phyloP scores from a whole-genome alignment of 1,284 basidiomycete genomes.

The Malassezia equina region DNA sequence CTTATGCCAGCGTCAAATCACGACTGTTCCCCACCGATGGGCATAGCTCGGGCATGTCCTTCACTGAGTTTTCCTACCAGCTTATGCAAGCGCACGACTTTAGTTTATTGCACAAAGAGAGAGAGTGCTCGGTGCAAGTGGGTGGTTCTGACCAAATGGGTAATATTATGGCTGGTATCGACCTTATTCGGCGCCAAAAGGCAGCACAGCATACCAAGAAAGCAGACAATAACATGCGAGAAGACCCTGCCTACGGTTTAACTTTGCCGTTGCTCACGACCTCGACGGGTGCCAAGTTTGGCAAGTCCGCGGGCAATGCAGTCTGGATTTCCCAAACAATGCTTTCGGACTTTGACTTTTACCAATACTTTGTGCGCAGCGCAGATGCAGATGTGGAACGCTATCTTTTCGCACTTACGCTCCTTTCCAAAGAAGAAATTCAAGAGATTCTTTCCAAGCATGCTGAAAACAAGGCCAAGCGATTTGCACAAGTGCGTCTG shows the following conservation, averaged over 20 bases:
- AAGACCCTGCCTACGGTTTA: slow-evolving; percentile 61
- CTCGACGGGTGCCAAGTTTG: slow-evolving; percentile 82
- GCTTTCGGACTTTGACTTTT: slow-evolving; percentile 34
- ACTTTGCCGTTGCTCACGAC: slow-evolving; percentile 91
- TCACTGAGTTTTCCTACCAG: slow-evolving; percentile 95
- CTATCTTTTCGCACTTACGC: slow-evolving; percentile 74
- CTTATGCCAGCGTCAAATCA: slow-evolving; percentile 57
- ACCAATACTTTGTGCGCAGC: slow-evolving; percentile 76
- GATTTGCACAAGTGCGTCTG: slow-evolving; percentile 65
- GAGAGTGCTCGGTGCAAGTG: slow-evolving; percentile 71
- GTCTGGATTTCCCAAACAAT: slow-evolving; percentile 56
- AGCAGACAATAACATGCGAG: slow-evolving; percentile 1
- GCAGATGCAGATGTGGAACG: slow-evolving; percentile 70
- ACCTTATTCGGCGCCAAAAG: slow-evolving; percentile 62
- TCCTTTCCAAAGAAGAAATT: slow-evolving; percentile 60
- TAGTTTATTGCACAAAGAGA: slow-evolving; percentile 59
- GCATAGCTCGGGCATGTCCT: slow-evolving; percentile 64
- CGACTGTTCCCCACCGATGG: slow-evolving; percentile 16
- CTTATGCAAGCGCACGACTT: slow-evolving; percentile 96
- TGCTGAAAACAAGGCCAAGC: slow-evolving; percentile 54
- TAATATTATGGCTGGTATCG: slow-evolving; percentile 87
- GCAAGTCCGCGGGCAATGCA: slow-evolving; percentile 92
- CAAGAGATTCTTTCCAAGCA: slow-evolving; percentile 58
- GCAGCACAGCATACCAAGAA: slow-evolving; percentile 20
- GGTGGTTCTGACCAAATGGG: slow-evolving; percentile 98